Evolutionary conservation across 352 stramenopile species (phyloP).

Genomic region (Phytopythium boreale): DNA sequence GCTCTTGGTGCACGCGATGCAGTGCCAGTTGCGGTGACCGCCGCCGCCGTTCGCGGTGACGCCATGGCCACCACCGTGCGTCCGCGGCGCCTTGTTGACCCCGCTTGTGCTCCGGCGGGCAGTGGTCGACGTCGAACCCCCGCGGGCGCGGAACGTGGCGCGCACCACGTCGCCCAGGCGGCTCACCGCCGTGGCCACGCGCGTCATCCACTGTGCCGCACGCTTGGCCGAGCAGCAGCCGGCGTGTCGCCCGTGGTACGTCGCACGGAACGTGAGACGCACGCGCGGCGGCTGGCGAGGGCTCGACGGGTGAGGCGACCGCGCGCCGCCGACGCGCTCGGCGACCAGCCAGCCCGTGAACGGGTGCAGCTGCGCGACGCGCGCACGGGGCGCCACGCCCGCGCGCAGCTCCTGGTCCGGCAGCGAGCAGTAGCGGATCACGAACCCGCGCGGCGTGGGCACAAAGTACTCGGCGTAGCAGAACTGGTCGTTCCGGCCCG

Average conservation of each 20-base stretch:
- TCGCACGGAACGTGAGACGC: constrained; percentile 26
- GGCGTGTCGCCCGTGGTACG: constrained; percentile 17
- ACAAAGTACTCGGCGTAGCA: constrained; percentile 30
- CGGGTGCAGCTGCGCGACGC: constrained; percentile 28
- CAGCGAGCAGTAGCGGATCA: constrained; percentile 24
- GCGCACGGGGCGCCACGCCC: constrained; percentile 24
- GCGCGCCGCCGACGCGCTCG: constrained; percentile 8
- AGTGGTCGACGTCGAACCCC: too few species aligned
- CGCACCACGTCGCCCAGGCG: constrained; percentile 5
- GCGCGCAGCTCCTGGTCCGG: constrained; percentile 20
- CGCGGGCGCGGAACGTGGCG: neutral
- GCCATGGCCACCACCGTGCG: too few species aligned
- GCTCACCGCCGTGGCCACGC: neutral
- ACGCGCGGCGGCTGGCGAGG: too few species aligned
- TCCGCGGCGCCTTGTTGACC: constrained; percentile 1
- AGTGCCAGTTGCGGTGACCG: constrained; percentile 33
- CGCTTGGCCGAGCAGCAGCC: constrained; percentile 11
- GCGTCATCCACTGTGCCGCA: constrained; percentile 2
- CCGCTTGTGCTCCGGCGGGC: too few species aligned
- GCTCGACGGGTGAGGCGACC: too few species aligned
- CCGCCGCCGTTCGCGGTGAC: constrained; percentile 7
- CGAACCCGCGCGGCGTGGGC: constrained; percentile 18
- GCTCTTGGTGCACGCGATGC: constrained; percentile 30
- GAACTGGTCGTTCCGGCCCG: constrained; percentile 19
- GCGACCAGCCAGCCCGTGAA: constrained; percentile 28